Base-by-base conservation (phyloP, 2,329 filamentous ascomycete genomes). In the Coniella lustricola region DNA sequence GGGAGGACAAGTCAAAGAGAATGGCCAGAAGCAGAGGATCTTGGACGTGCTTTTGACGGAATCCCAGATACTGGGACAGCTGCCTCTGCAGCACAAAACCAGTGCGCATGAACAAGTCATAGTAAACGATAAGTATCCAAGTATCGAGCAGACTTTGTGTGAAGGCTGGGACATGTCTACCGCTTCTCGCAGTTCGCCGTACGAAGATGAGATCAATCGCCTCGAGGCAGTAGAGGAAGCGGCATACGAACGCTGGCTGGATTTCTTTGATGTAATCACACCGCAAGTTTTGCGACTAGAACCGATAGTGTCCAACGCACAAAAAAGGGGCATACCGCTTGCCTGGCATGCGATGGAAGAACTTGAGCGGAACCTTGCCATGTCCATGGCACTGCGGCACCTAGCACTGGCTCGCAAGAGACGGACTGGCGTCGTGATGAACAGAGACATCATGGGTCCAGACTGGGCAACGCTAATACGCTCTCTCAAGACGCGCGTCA, bases 351-450 rank as follows among this genome's bases (percentile, higher is more conserved):
- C 60, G 3, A 55, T 62, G 17, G 55, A 55, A 32, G 61, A 58
- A 7, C 56, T 71, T 1, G 67, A 70, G 50, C 57, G 61, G 18
- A 71, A 70, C 40, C 48, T 65, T 8, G 59, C 60, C 38, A 52
- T 51, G 33, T 35, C 53, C 1, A 42, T 54, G 9, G 49, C 48
- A 9, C 14, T 49, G 10, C 25, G 10, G 5, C 25, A 10, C 10
- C 5, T 29, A 29, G 37, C 41, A 14, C 48, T 31, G 8, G 12
- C 9, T 7, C 29, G n/a, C 18, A 32, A n/a, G 44, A n/a, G 41
- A 31, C 25, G 8, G 38, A 10, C 22, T 16, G 37, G 20, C 9
- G 17, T 38, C 10, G 41, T 29, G 32, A 25, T 16, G 4, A 16
- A 7, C n/a, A 39, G 31, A 21, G 39, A n/a, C 21, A 32, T 16